These are phyloP conservation scores for Mortierella sp. DNA, from an alignment of 371 early-diverging fungal genomes.

Conservation along the genomic window DNA sequence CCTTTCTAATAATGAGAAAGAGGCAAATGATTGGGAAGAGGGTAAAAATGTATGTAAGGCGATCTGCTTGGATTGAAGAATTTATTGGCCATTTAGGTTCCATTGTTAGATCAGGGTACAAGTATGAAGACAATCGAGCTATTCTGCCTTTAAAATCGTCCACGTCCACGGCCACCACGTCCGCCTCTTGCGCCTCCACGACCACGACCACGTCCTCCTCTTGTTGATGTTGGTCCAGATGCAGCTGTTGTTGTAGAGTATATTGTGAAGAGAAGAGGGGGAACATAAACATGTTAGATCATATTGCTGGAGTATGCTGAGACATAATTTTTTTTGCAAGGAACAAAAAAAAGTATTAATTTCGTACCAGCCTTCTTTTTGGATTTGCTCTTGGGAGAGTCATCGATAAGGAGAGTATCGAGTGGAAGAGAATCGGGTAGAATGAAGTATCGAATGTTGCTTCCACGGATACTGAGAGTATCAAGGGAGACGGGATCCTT, in stretches of 20 bases:
- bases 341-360: background rate
- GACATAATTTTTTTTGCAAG: background rate
- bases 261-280: background rate
- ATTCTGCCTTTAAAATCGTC: conserved; percentile 10
- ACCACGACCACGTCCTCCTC: conserved; percentile 59
- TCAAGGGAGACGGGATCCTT: conserved; percentile 93
- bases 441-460: conserved; percentile 95
- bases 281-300: background rate
- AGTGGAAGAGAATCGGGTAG: conserved; percentile 96
- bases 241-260: conserved; percentile 2
- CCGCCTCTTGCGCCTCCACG: conserved; percentile 58
- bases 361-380: conserved; percentile 82
- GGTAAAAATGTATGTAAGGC: no score
- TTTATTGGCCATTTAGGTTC: conserved; percentile 1
- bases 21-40: no score
- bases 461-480: conserved; percentile 93
- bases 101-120: background rate
- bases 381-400: conserved; percentile 91
- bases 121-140: background rate
- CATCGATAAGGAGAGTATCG: conserved; percentile 96
- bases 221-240: conserved; percentile 31
- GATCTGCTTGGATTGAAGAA: background rate
- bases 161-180: conserved; percentile 57
- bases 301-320: background rate
- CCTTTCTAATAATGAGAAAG: no score